phyloP scores from a whole-genome alignment of 805 yeast species.

The Candida boleticola region DNA sequence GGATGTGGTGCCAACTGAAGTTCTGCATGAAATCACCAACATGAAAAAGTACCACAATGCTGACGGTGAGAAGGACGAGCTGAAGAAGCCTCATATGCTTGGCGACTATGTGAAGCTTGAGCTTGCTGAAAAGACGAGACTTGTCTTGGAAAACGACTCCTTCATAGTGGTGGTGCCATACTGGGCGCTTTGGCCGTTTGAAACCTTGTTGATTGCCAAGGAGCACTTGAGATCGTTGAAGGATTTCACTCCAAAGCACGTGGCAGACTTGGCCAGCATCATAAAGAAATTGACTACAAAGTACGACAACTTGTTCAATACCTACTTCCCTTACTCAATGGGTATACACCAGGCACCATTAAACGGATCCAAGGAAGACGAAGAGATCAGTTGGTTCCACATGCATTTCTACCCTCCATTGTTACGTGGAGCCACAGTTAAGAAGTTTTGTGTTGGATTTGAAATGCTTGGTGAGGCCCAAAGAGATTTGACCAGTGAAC shows the following conservation, averaged over 20 bases:
- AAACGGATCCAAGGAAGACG: conserved; percentile 39
- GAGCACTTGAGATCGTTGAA: conserved; percentile 49
- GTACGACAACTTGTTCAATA: conserved; percentile 68
- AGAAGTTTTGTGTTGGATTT: conserved; percentile 74
- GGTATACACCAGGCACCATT: conserved; percentile 78
- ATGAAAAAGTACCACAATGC: conserved; percentile 46
- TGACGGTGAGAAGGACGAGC: too few relatives aligned
- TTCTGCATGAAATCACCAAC: conserved; percentile 52
- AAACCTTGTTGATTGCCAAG: conserved; percentile 62
- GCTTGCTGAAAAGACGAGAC: conserved; percentile 46
- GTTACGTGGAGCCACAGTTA: conserved; percentile 69
- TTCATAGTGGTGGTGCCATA: conserved; percentile 72
- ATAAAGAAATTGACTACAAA: conserved; percentile 49
- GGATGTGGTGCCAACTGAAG: conserved; percentile 64
- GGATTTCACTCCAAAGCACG: conserved; percentile 45
- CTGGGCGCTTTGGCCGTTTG: conserved; percentile 86
- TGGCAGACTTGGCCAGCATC: conserved; percentile 48
- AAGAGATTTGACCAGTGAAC: conserved; percentile 64
- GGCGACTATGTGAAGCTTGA: conserved; percentile 64
- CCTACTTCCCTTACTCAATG: conserved; percentile 78
- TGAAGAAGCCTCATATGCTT: conserved; percentile 50
- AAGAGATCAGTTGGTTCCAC: conserved; percentile 52
- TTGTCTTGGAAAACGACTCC: conserved; percentile 58
- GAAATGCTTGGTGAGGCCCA: conserved; percentile 70
- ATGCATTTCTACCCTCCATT: conserved; percentile 81